phyloP scores from a whole-genome alignment of 495 filamentous ascomycete genomes.

The Hypoxylon rickii region DNA sequence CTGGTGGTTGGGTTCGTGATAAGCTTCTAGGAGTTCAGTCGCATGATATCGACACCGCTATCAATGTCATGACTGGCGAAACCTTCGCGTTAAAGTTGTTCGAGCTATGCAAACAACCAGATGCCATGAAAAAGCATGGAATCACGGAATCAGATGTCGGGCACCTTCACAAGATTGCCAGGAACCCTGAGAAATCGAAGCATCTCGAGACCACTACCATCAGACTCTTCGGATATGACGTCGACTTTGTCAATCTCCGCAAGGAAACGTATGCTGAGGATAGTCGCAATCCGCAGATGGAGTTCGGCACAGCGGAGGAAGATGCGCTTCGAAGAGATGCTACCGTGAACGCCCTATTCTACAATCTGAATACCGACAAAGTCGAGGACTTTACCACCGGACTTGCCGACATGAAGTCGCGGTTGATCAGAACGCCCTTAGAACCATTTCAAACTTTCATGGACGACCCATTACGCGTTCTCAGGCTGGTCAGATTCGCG shows the following conservation, averaged over 20 bases:
- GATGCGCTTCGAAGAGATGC: conserved; percentile 91
- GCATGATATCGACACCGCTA: conserved; percentile 93
- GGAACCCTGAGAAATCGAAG: conserved; percentile 97
- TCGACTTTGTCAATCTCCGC: conserved; percentile 92
- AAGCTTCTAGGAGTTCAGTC: conserved; percentile 82
- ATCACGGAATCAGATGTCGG: conserved; percentile 62
- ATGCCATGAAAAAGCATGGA: conserved; percentile 46
- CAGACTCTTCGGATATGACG: conserved; percentile 81
- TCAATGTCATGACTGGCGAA: conserved; percentile 93
- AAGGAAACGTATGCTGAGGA: conserved; percentile 87
- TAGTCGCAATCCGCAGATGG: conserved; percentile 88
- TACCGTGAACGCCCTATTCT: conserved; percentile 95
- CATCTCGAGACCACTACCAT: conserved; percentile 93
- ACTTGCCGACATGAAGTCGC: conserved; percentile 70
- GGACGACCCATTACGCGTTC: conserved; percentile 90
- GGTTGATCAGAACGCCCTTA: conserved; percentile 82
- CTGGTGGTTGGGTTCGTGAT: conserved; percentile 98
- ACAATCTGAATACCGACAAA: conserved; percentile 75
- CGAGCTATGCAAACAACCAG: conserved; percentile 55
- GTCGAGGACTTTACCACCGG: conserved; percentile 90
- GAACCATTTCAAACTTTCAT: conserved; percentile 91
- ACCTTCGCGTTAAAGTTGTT: conserved; percentile 71
- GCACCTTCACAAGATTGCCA: conserved; percentile 74
- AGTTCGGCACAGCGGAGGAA: conserved; percentile 89
- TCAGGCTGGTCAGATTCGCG: conserved; percentile 88